Percentiles rank a stretch among this genome's conserved stretches.
Conservation (phyloP, 345 rosid species). For the rapeseed (Brassica napus) region Da-Ae NC_063446.1:4149501-4150000, state of each 20-base stretch:
- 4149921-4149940: constrained; percentile 52
- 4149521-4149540: background rate
- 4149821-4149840: background rate
- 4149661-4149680: too few relatives aligned
- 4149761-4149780: background rate
- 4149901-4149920: constrained; percentile 81
- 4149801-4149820: background rate
- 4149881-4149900: constrained; percentile 90
- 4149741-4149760: constrained; percentile 36
- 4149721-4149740: too few relatives aligned
- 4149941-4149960: background rate
- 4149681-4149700: too few relatives aligned
- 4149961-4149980: background rate
- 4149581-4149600: too few relatives aligned
- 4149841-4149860: constrained; percentile 16
- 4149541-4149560: background rate
- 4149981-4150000: too few relatives aligned
- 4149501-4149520: background rate
- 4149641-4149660: too few relatives aligned
- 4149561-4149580: background rate
- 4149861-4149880: constrained; percentile 55
- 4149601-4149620: too few relatives aligned
- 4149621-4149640: too few relatives aligned
- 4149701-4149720: too few relatives aligned
- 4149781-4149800: constrained; percentile 6